A percentile compares a stretch with the other conserved stretches of the same genome.
Conservation (phyloP, 2,329 filamentous ascomycete species). For the Epichloe brachyelytri region DNA sequence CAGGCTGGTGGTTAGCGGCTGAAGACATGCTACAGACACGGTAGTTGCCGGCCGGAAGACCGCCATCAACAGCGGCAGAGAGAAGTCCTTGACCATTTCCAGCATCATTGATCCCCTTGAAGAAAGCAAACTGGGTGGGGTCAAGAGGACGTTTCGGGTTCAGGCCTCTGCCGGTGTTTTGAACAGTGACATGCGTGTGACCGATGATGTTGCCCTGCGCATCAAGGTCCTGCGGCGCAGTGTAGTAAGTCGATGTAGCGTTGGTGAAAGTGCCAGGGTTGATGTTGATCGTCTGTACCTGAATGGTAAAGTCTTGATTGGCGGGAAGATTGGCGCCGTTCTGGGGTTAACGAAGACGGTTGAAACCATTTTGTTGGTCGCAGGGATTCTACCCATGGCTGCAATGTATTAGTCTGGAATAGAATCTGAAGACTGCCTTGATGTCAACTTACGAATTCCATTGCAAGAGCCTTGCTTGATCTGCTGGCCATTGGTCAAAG, state of each 20-base stretch:
- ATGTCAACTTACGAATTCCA: constrained; percentile 34
- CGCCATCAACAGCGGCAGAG: constrained; percentile 38
- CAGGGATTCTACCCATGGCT: constrained; percentile 49
- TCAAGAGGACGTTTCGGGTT: constrained; percentile 41
- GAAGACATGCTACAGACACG: constrained; percentile 51
- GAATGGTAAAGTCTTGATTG: constrained; percentile 38
- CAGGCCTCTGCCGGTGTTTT: constrained; percentile 37
- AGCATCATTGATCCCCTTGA: constrained; percentile 54
- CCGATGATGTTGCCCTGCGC: constrained; percentile 38
- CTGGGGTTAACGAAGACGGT: constrained; percentile 37
- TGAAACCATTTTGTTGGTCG: constrained; percentile 43
- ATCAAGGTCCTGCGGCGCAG: constrained; percentile 42
- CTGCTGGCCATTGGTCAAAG: constrained; percentile 48
- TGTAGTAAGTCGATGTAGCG: constrained; percentile 45
- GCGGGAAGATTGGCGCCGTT: constrained; percentile 34
- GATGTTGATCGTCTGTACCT: constrained; percentile 40
- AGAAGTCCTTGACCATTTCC: constrained; percentile 44
- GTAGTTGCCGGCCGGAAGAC: constrained; percentile 50
- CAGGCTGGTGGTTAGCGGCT: constrained; percentile 53
- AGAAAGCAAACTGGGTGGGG: constrained; percentile 43
- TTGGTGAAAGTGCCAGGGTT: constrained; percentile 48
- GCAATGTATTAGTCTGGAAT: background rate
- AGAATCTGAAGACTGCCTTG: background rate
- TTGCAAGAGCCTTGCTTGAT: constrained; percentile 48
- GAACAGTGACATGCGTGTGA: constrained; percentile 47